Evolutionary conservation across 352 stramenopile species (phyloP).

Genomic region (Globisporangium cylindrosporum): DNA sequence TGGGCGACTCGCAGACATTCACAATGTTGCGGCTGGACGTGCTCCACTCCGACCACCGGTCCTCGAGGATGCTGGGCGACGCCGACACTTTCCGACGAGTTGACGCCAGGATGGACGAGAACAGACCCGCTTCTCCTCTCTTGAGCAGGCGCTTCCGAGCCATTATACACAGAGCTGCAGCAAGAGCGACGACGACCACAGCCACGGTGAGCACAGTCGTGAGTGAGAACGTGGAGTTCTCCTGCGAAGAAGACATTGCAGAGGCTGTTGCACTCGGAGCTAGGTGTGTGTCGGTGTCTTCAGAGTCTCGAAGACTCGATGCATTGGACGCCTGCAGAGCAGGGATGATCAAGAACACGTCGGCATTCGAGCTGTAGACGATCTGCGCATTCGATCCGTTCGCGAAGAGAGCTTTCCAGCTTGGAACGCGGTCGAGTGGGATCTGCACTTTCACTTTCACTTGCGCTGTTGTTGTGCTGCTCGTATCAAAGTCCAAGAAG

Average conservation of each 20-base stretch:
- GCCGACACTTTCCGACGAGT: not conserved
- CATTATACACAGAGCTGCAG: not conserved
- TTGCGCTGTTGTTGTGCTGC: conserved; percentile 15
- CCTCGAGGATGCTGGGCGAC: conserved; percentile 9
- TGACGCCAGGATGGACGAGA: conserved; percentile 5
- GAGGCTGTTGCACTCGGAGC: not conserved
- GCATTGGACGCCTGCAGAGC: not conserved
- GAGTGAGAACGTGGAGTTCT: not conserved
- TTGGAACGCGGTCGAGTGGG: conserved; percentile 25
- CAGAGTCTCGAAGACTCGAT: not conserved
- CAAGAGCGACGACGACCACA: not conserved
- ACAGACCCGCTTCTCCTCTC: not conserved
- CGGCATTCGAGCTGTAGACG: conserved; percentile 31
- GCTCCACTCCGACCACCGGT: conserved; percentile 11
- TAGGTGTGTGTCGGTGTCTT: not conserved
- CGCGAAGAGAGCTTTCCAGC: conserved; percentile 35
- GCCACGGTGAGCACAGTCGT: not conserved
- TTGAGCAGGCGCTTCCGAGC: not conserved
- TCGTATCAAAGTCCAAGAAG: conserved; percentile 8
- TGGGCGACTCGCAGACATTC: not conserved
- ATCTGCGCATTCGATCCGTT: conserved; percentile 45
- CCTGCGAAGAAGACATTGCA: not conserved
- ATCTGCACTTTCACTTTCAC: conserved; percentile 30
- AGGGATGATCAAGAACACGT: conserved; percentile 14
- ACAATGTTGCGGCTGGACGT: conserved; percentile 1